These are phyloP conservation scores for Fraxinus latifolia DNA, from an alignment of 305 asterid species.

Conservation along the genomic window DNA sequence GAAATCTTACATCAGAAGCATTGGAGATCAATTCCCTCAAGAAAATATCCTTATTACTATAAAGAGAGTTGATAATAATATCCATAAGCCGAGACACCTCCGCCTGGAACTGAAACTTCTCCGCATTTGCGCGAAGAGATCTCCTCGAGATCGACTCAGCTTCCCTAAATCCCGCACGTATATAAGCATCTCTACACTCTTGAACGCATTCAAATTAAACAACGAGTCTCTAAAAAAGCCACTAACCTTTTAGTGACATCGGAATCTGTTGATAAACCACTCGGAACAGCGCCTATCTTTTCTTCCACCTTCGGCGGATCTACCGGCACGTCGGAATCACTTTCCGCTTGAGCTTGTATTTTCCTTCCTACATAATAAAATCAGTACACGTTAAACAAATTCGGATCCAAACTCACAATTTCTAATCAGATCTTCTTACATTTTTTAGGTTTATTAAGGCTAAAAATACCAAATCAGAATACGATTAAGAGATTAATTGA, in stretches of 20 bases:
- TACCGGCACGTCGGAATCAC: slow-evolving; percentile 58
- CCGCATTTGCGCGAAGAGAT: slow-evolving; percentile 60
- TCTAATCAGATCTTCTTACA: background rate
- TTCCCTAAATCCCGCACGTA: slow-evolving; percentile 52
- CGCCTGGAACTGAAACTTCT: slow-evolving; percentile 93
- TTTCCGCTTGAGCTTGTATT: slow-evolving; percentile 77
- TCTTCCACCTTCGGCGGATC: slow-evolving; percentile 96
- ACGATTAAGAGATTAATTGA: background rate
- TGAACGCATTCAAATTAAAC: background rate
- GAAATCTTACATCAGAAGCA: slow-evolving; percentile 85
- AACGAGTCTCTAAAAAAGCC: background rate
- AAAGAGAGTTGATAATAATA: slow-evolving; percentile 89
- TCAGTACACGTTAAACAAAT: background rate
- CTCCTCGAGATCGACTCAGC: slow-evolving; percentile 80
- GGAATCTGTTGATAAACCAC: slow-evolving; percentile 83
- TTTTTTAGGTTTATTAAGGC: background rate
- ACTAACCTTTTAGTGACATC: slow-evolving; percentile 76
- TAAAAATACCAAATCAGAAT: background rate
- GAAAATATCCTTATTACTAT: slow-evolving; percentile 92
- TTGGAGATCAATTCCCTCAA: slow-evolving; percentile 95
- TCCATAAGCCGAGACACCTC: slow-evolving; percentile 98
- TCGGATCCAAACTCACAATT: background rate
- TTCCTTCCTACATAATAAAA: slow-evolving; percentile 50
- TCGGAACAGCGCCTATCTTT: slow-evolving; percentile 73
- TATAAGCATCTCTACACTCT: background rate